Percentiles rank a stretch among this genome's conserved stretches.
Conservation (phyloP, 805 yeast genomes). For the Danielia reshetovae region DNA sequence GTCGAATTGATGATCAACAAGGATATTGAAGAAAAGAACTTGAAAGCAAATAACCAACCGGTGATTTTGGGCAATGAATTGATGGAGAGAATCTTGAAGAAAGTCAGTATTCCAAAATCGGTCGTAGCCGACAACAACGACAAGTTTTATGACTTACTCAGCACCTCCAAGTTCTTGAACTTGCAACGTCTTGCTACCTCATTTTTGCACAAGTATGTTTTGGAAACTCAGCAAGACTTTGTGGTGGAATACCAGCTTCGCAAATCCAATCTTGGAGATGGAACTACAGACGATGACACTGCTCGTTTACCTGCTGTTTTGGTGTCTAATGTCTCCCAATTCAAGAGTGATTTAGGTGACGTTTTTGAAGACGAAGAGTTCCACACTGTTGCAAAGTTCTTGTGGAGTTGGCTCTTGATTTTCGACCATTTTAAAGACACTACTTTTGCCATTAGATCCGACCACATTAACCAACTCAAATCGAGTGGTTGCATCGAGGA, state of each 20-base stretch:
- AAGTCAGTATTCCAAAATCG: conserved; percentile 22
- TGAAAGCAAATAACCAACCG: conserved; percentile 27
- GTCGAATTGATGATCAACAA: conserved; percentile 39
- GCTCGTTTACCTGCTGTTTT: conserved; percentile 38
- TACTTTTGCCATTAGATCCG: conserved; percentile 58
- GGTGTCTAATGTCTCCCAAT: conserved; percentile 24
- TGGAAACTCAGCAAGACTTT: conserved; percentile 49
- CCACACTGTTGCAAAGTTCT: conserved; percentile 33
- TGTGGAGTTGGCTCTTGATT: conserved; percentile 69
- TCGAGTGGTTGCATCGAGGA: conserved; percentile 38
- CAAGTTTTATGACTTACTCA: conserved; percentile 32
- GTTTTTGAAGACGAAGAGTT: conserved; percentile 7
- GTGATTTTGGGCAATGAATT: conserved; percentile 32
- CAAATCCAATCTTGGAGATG: conserved; percentile 31
- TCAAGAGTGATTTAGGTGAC: conserved; percentile 25
- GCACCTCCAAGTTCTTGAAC: conserved; percentile 15
- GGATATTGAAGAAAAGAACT: conserved; percentile 14
- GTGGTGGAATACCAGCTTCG: conserved; percentile 60
- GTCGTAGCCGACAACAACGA: conserved; percentile 28
- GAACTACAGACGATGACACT: conserved; percentile 19
- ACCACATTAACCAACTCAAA: conserved; percentile 57
- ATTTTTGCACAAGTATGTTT: conserved; percentile 39
- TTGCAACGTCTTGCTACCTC: conserved; percentile 43
- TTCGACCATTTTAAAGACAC: conserved; percentile 60
- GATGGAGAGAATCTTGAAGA: conserved; percentile 21